phyloP scores from a whole-genome alignment of 495 filamentous ascomycete genomes.

The Penicillium silybi region DNA sequence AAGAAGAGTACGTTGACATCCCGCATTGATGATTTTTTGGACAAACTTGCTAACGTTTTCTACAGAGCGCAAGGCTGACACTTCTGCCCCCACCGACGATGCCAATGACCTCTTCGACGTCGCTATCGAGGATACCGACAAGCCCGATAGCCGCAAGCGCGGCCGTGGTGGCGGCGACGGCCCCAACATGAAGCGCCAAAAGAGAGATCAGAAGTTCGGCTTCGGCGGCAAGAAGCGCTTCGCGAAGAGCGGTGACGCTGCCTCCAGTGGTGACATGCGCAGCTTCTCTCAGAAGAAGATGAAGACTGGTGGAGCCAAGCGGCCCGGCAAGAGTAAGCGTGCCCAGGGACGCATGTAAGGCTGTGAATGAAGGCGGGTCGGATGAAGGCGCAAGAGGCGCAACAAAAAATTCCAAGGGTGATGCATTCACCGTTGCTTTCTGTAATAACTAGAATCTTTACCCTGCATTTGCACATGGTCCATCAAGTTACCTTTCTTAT shows the following conservation, averaged over 20 bases:
- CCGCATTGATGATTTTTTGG: not conserved
- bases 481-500: constrained; percentile 9
- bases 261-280: constrained; percentile 70
- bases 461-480: constrained; percentile 21
- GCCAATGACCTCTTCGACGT: constrained; percentile 87
- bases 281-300: constrained; percentile 79
- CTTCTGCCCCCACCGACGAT: constrained; percentile 62
- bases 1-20: constrained; percentile 71
- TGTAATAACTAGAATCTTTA: constrained; percentile 24
- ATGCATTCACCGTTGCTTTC: constrained; percentile 15
- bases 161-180: constrained; percentile 27
- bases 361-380: not conserved
- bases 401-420: constrained; percentile 15
- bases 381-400: constrained; percentile 14
- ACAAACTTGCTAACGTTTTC: constrained; percentile 19
- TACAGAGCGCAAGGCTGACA: constrained; percentile 78
- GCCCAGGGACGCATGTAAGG: constrained; percentile 31
- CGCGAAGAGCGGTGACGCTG: constrained; percentile 82
- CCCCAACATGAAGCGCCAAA: constrained; percentile 69
- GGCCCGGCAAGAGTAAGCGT: constrained; percentile 65
- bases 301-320: constrained; percentile 58
- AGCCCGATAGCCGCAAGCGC: constrained; percentile 42
- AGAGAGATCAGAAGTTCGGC: constrained; percentile 90
- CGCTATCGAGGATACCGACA: constrained; percentile 74
- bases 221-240: constrained; percentile 92